These are phyloP conservation scores for Phlebiopsis gigantea DNA, from an alignment of 768 basidiomycete species.

Conservation along the genomic window DNA sequence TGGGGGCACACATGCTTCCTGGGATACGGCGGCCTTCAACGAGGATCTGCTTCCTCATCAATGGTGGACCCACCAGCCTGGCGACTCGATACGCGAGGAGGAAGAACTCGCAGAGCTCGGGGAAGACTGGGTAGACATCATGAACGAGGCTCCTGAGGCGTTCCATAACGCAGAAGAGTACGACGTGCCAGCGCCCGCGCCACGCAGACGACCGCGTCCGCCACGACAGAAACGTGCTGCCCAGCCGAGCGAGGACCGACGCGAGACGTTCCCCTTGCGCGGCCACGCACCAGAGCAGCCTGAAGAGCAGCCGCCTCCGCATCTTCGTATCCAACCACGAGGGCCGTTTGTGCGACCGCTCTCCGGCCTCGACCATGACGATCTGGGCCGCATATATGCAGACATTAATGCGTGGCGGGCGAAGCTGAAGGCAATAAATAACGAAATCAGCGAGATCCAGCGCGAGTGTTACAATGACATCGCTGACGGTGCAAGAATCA, in stretches of 20 bases:
- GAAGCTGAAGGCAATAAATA: constrained; percentile 65
- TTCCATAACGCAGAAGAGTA: constrained; percentile 26
- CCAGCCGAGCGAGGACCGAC: constrained; percentile 28
- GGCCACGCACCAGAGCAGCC: constrained; percentile 27
- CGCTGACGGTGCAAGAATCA: constrained; percentile 60
- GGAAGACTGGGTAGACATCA: constrained; percentile 60
- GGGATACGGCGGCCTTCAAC: constrained; percentile 25
- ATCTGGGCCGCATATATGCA: constrained; percentile 59
- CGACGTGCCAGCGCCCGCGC: constrained; percentile 15
- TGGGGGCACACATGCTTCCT: constrained; percentile 28
- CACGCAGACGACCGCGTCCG: constrained; percentile 18
- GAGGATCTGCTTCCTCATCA: constrained; percentile 25
- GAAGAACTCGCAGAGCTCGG: constrained; percentile 18
- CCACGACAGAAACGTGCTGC: constrained; percentile 17
- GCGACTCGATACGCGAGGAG: constrained; percentile 18
- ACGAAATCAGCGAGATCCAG: constrained; percentile 67
- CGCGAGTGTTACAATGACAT: constrained; percentile 64
- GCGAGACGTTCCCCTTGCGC: constrained; percentile 65
- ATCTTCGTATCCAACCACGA: constrained; percentile 60
- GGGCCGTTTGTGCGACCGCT: constrained; percentile 75
- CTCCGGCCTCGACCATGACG: constrained; percentile 62
- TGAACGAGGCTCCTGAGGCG: constrained; percentile 37
- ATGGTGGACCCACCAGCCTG: constrained; percentile 21
- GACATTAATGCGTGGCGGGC: constrained; percentile 70
- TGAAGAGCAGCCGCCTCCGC: constrained; percentile 50